A percentile compares a stretch with the other conserved stretches of the same genome.
Evolutionary conservation across 1,284 basidiomycete species (phyloP).

Genomic region (Leccinum pallidistipes): DNA sequence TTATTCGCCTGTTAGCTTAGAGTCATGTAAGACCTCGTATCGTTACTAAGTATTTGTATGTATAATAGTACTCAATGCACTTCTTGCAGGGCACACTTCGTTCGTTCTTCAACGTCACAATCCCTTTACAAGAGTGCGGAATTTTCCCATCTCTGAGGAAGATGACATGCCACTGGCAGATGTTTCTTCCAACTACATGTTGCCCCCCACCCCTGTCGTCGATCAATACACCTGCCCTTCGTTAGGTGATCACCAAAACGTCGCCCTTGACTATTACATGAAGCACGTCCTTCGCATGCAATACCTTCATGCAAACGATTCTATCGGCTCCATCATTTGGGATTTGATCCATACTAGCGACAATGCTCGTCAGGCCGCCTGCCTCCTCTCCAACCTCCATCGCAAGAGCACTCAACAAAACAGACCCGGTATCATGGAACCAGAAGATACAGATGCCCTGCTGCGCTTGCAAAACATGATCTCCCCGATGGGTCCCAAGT

Average conservation of each 20-base stretch:
- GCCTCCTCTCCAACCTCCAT: conserved; percentile 43
- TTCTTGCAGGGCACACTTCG: conserved; percentile 48
- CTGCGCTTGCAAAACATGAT: conserved; percentile 29
- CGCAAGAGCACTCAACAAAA: conserved; percentile 25
- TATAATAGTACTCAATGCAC: conserved; percentile 71
- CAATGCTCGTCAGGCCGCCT: conserved; percentile 54
- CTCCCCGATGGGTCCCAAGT: conserved; percentile 30
- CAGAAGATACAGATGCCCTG: conserved; percentile 30
- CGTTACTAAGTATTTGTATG: conserved; percentile 55
- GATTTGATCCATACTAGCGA: conserved; percentile 38
- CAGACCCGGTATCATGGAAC: conserved; percentile 22
- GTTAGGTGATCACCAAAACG: conserved; percentile 21
- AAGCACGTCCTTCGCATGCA: conserved; percentile 59
- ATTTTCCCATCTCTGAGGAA: conserved; percentile 4
- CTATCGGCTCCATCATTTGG: conserved; percentile 51
- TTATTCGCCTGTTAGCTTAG: conserved; percentile 45
- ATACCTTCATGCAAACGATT: conserved; percentile 61
- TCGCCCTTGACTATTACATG: conserved; percentile 35
- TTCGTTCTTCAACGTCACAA: conserved; percentile 27
- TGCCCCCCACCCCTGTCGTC: conserved; percentile 9
- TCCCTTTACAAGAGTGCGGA: conserved; percentile 29
- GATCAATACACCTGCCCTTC: conserved; percentile 16
- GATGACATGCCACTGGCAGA: conserved; percentile 18
- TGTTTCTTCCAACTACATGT: conserved; percentile 26
- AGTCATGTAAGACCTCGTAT: conserved; percentile 69